Base-by-base conservation (phyloP, 2,329 filamentous ascomycete genomes). In the Fusarium mangiferae region DNA sequence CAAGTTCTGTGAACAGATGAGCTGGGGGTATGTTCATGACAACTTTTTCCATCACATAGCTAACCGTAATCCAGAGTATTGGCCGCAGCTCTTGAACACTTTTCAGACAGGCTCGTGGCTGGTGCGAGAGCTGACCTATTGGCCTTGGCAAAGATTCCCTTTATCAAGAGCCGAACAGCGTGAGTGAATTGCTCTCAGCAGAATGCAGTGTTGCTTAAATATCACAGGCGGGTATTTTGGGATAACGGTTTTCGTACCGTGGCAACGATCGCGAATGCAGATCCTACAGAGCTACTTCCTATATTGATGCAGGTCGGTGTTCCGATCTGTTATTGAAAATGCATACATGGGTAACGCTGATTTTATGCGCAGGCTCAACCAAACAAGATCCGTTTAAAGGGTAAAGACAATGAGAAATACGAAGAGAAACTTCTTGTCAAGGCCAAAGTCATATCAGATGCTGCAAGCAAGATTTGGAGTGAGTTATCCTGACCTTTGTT, bases 1-100 rank as follows among this genome's bases (percentile, higher is more conserved):
- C 68, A 94, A 93, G 74, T 95, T 95, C 78, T 95, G 93, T 78
- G 87, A 94, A 74, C 87, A 90, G 24, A 94, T 95, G 93, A 90
- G 88, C 5, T 94, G 92, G 92, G 89, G 88, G 87, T 88, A 77
- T 76, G 84, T 81, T 12, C 15, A 49, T 24, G 28, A 36, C 49
- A 28, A 20, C 11, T 49, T 26, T 20, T 52, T 51, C 28, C 18
- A 46, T 44, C 36, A 28, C 39, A 44, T n/a, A 35, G 28, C 71
- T 78, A 60, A 80, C 52, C 15, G 41, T 36, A 14, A 24, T 73
- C 48, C 61, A 91, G 90, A 3, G 90, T 92, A 76, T 88, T 95
- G 79, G 90, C 90, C 12, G 91, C 91, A 9, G 90, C 92, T 12
- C 84, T 95, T 38, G 92, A 94, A 73, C 93, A 95, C 78, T 94